A percentile compares a stretch with the other conserved stretches of the same genome.
These are phyloP conservation scores for Penicillium verrucosum DNA, from an alignment of 2,329 filamentous ascomycete species.

Conservation along the genomic window DNA sequence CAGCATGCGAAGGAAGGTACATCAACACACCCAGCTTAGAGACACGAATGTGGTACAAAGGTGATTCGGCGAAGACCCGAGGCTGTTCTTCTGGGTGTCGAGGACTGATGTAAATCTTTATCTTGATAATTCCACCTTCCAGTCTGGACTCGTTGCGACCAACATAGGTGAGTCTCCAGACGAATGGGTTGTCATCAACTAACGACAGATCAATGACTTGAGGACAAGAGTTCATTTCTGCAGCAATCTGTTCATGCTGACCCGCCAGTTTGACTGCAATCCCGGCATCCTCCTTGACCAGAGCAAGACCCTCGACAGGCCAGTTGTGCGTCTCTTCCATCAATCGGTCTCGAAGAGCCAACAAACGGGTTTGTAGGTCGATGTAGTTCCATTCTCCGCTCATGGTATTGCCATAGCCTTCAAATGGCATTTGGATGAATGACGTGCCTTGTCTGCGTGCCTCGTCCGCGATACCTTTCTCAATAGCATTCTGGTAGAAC, in stretches of 20 bases:
- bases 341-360: conserved; percentile 65
- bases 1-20: conserved; percentile 68
- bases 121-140: conserved; percentile 83
- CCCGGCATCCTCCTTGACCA: conserved; percentile 64
- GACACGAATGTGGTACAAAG: conserved; percentile 84
- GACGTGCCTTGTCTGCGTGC: conserved; percentile 61
- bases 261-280: conserved; percentile 78
- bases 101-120: conserved; percentile 75
- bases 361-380: conserved; percentile 66
- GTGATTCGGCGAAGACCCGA: conserved; percentile 73
- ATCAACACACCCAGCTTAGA: conserved; percentile 76
- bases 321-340: conserved; percentile 69
- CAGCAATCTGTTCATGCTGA: conserved; percentile 78
- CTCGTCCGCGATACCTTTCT: conserved; percentile 51
- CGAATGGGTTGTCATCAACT: conserved; percentile 78
- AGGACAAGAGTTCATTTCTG: conserved; percentile 68
- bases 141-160: conserved; percentile 89
- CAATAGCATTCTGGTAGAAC: conserved; percentile 71
- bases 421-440: conserved; percentile 87
- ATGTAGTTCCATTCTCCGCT: conserved; percentile 80
- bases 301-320: conserved; percentile 64
- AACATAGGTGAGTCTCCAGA: conserved; percentile 86
- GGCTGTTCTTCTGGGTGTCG: conserved; percentile 87
- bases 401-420: conserved; percentile 74
- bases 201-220: conserved; percentile 70